Percentiles rank a stretch among this genome's conserved stretches.
phyloP scores from a whole-genome alignment of 2,329 filamentous ascomycete genomes.

The Sphaerulina populicola region DNA sequence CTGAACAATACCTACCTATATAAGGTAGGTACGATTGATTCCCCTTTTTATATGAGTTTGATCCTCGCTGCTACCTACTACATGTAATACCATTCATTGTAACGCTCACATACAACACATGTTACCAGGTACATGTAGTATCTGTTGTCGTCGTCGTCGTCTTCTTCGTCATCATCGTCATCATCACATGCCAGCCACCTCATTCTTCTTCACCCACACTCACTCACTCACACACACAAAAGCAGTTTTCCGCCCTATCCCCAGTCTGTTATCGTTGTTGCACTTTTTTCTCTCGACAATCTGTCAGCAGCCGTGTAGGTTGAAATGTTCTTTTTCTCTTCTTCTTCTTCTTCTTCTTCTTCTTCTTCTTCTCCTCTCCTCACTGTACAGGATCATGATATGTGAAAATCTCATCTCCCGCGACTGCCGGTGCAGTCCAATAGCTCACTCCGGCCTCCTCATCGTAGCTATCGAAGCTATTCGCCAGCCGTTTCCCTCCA shows the following conservation, averaged over 20 bases:
- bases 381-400: conserved; percentile 49
- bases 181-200: too few relatives aligned
- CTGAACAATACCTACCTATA: too few relatives aligned
- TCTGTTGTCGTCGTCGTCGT: too few relatives aligned
- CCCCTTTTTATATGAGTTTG: too few relatives aligned
- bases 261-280: background rate
- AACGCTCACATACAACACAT: too few relatives aligned
- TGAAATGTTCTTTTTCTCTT: background rate
- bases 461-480: conserved; percentile 48
- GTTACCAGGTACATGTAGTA: too few relatives aligned
- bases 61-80: too few relatives aligned
- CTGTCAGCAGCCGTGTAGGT: background rate
- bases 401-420: conserved; percentile 42
- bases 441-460: conserved; percentile 46
- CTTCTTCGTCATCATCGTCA: too few relatives aligned
- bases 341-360: background rate
- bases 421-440: conserved; percentile 50
- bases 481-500: conserved; percentile 54
- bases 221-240: background rate
- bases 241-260: background rate
- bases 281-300: conserved; percentile 2
- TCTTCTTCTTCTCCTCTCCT: background rate
- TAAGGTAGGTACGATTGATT: too few relatives aligned
- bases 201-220: background rate
- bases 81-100: too few relatives aligned